Percentiles rank a stretch among this genome's conserved stretches.
phyloP scores from a whole-genome alignment of 1,284 basidiomycete species.

The Vanrija sp. region DNA sequence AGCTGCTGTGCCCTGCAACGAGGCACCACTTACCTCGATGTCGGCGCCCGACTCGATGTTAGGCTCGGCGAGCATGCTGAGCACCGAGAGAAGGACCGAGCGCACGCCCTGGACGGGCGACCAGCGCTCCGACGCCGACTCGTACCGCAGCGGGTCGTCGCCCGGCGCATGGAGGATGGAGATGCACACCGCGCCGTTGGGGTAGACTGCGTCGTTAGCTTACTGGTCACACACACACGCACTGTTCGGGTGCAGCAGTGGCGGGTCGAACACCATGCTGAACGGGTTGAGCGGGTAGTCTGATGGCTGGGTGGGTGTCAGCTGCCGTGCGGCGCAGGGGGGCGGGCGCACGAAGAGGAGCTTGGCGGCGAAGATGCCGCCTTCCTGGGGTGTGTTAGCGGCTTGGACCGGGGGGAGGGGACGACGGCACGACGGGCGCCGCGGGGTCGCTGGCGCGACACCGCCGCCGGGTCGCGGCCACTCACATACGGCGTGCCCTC shows the following conservation, averaged over 20 bases:
- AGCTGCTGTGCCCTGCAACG: background rate
- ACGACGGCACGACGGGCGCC: no score
- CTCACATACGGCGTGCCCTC: slow-evolving; percentile 94
- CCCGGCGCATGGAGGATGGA: slow-evolving; percentile 97
- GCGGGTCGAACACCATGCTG: slow-evolving; percentile 98
- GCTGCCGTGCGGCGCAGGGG: slow-evolving; percentile 5
- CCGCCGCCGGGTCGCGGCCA: slow-evolving; percentile 12
- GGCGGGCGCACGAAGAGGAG: slow-evolving; percentile 76
- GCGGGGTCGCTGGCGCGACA: background rate
- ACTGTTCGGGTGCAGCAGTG: slow-evolving; percentile 97
- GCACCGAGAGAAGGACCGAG: slow-evolving; percentile 90
- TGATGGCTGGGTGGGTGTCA: slow-evolving; percentile 58
- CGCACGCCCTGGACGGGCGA: slow-evolving; percentile 84
- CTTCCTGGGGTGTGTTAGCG: slow-evolving; percentile 61
- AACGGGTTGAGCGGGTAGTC: slow-evolving; percentile 95
- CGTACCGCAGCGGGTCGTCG: slow-evolving; percentile 69
- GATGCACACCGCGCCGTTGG: slow-evolving; percentile 95
- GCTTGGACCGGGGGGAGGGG: background rate
- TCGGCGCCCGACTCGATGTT: slow-evolving; percentile 98
- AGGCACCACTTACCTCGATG: slow-evolving; percentile 60
- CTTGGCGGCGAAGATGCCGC: slow-evolving; percentile 90
- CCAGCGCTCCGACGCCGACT: slow-evolving; percentile 95
- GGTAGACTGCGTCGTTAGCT: slow-evolving; percentile 60
- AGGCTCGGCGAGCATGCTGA: slow-evolving; percentile 99
- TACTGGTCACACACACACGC: no score